A percentile compares a stretch with the other conserved stretches of the same genome.
These are phyloP conservation scores for Agaricus subrufescens DNA, from an alignment of 768 basidiomycete genomes.

Conservation along the genomic window DNA sequence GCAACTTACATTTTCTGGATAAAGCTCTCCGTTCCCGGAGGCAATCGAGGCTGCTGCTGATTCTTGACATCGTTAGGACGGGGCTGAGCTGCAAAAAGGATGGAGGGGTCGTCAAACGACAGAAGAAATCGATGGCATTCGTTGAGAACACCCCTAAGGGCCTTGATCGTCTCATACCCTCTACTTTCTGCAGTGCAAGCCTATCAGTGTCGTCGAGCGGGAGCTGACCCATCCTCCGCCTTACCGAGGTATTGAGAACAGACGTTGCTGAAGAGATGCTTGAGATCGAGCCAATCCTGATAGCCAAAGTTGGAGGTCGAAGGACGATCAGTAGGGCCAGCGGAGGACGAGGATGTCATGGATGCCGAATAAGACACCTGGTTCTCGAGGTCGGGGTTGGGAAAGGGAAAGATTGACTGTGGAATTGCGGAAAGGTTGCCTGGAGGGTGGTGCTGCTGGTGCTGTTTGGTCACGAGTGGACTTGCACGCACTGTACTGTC, in stretches of 20 bases:
- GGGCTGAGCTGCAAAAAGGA: slow-evolving; percentile 31
- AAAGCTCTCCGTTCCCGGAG: neutral
- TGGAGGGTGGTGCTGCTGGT: slow-evolving; percentile 19
- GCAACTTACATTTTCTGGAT: neutral
- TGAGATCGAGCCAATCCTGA: slow-evolving; percentile 63
- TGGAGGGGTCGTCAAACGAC: slow-evolving; percentile 51
- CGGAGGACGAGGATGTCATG: slow-evolving; percentile 37
- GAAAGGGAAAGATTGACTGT: slow-evolving; percentile 14
- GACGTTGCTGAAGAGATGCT: slow-evolving; percentile 55
- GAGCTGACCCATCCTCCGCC: slow-evolving; percentile 14
- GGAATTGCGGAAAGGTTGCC: slow-evolving; percentile 28
- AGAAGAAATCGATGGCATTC: slow-evolving; percentile 63
- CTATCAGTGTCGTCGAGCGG: slow-evolving; percentile 36
- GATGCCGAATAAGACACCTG: slow-evolving; percentile 28
- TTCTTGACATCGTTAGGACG: neutral
- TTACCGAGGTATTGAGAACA: slow-evolving; percentile 56
- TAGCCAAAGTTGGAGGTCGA: slow-evolving; percentile 16
- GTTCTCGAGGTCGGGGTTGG: slow-evolving; percentile 22
- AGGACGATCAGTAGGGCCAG: slow-evolving; percentile 16
- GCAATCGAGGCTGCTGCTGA: neutral
- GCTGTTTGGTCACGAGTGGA: slow-evolving; percentile 12
- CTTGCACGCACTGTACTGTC: slow-evolving; percentile 2
- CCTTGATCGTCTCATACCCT: too few relatives aligned
- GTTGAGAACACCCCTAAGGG: slow-evolving; percentile 56
- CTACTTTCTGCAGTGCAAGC: neutral